Evolutionary conservation across 2,329 filamentous ascomycete species (phyloP), one percentile per base, ranked within the genome.

Genomic region (Colletotrichum eremochloae): DNA sequence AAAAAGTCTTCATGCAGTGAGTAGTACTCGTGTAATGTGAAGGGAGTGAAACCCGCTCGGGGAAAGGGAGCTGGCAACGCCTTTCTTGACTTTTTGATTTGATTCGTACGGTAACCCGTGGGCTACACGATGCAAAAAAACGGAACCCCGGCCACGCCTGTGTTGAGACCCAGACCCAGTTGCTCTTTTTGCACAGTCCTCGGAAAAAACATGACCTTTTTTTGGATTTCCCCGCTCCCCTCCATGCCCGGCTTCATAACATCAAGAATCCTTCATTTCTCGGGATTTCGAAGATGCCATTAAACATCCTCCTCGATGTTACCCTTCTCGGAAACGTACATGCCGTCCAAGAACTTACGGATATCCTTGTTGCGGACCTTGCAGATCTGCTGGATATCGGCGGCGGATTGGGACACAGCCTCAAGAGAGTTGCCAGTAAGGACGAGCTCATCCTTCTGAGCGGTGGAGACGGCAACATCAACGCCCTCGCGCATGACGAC

Each of bases 281-380:
- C n/a, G 15, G 36, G 36, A 53, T 52, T 36, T 11, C 9, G 4
- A 24, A 24, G 46, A 31, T 53, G 48, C 80, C 76, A 80, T 84
- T 84, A 85, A 79, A 89, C 85, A 77, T 91, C 92, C 82, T 94
- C 93, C 79, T 90, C 89, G 82, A 99, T 92, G 92, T 98, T 97
- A 87, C 93, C 93, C 90, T 94, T 93, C 93, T 99, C 96, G 84
- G 95, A 98, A 83, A 99, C 96, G 90, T 99, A 99, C 86, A 99
- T 91, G 92, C 96, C 96, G 89, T 99, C 97, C 91, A 99, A 92
- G 93, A 99, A 99, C 94, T 98, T 98, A 89, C 97, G 95, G 90
- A 99, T 99, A 97, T 99, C 96, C 95, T 99, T 99, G 94, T 99
- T 99, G 86, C 95, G 92, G 87, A 99, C 96, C 88, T 92, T 92